Evolutionary conservation across 2,329 filamentous ascomycete species (phyloP).

Genomic region (Penicillium sp.): DNA sequence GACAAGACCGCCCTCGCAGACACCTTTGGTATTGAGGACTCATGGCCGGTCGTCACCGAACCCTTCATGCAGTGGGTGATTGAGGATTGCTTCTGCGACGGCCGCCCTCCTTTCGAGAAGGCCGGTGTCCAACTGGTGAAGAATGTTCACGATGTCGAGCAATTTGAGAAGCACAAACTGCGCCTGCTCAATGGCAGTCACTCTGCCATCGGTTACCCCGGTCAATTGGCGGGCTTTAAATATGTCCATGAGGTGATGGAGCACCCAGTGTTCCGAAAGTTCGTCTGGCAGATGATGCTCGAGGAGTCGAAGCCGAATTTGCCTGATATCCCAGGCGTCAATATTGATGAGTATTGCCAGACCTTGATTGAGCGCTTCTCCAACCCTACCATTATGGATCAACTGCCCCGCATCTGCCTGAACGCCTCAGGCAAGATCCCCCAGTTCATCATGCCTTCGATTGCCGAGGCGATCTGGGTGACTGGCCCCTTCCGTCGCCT

Average conservation of each 20-base stretch:
- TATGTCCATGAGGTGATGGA: constrained; percentile 61
- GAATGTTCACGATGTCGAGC: constrained; percentile 57
- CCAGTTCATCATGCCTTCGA: constrained; percentile 47
- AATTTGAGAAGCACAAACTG: constrained; percentile 63
- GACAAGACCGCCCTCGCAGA: constrained; percentile 53
- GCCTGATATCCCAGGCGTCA: constrained; percentile 55
- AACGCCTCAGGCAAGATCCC: constrained; percentile 60
- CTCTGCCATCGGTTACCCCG: constrained; percentile 58
- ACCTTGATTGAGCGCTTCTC: constrained; percentile 60
- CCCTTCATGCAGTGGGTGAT: constrained; percentile 63
- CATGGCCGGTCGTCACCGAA: constrained; percentile 60
- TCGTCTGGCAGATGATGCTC: constrained; percentile 61
- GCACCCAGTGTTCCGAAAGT: constrained; percentile 52
- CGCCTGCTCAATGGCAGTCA: constrained; percentile 59
- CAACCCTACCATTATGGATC: constrained; percentile 62
- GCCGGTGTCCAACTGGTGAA: constrained; percentile 58
- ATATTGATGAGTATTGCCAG: constrained; percentile 58
- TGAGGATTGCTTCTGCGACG: constrained; percentile 58
- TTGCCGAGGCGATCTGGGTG: constrained; percentile 50
- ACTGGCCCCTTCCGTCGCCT: constrained; percentile 52
- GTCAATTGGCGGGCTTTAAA: constrained; percentile 57
- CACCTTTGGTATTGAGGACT: constrained; percentile 54
- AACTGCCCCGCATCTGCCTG: constrained; percentile 57
- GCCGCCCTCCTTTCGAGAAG: constrained; percentile 58
- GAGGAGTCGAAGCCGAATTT: constrained; percentile 59